Evolutionary conservation across 805 yeast genomes (phyloP).

Genomic region (Candida pini): DNA sequence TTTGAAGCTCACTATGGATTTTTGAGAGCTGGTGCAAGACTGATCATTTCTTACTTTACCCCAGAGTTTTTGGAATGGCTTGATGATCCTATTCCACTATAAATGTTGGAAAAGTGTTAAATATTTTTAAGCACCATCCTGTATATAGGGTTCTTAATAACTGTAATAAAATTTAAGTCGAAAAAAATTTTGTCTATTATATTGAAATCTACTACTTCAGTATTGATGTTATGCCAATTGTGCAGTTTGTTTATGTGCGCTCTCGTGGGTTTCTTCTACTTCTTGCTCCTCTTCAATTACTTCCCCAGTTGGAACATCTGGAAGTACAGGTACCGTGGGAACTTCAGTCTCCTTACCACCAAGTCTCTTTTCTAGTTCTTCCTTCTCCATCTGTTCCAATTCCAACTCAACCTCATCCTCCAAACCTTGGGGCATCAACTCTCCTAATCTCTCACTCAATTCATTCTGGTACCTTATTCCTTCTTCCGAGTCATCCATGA

Average conservation of each 20-base stretch:
- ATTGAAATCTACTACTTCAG: no score
- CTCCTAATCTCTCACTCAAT: slow-evolving; percentile 48
- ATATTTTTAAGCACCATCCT: no score
- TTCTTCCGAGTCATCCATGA: slow-evolving; percentile 81
- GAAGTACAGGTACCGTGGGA: slow-evolving; percentile 17
- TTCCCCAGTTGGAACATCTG: slow-evolving; percentile 26
- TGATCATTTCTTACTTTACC: slow-evolving; percentile 87
- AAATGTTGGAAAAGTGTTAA: slow-evolving; percentile 6
- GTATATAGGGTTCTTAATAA: no score
- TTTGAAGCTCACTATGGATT: slow-evolving; percentile 89
- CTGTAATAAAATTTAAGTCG: no score
- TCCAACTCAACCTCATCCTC: slow-evolving; percentile 68
- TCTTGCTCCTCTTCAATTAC: slow-evolving; percentile 13
- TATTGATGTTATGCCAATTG: slow-evolving; percentile 1
- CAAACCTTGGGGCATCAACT: slow-evolving; percentile 35
- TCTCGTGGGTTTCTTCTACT: slow-evolving; percentile 15
- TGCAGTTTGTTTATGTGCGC: not conserved
- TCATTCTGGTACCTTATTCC: slow-evolving; percentile 77
- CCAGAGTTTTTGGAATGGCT: slow-evolving; percentile 97
- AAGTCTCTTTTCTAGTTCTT: slow-evolving; percentile 25
- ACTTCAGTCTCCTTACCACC: slow-evolving; percentile 7
- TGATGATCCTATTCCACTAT: slow-evolving; percentile 28
- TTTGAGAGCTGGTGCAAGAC: slow-evolving; percentile 91
- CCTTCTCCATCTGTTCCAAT: slow-evolving; percentile 43
- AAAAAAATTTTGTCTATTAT: no score